Conservation (phyloP, 495 filamentous ascomycete species). For the Hyaloscypha bicolor region DNA sequence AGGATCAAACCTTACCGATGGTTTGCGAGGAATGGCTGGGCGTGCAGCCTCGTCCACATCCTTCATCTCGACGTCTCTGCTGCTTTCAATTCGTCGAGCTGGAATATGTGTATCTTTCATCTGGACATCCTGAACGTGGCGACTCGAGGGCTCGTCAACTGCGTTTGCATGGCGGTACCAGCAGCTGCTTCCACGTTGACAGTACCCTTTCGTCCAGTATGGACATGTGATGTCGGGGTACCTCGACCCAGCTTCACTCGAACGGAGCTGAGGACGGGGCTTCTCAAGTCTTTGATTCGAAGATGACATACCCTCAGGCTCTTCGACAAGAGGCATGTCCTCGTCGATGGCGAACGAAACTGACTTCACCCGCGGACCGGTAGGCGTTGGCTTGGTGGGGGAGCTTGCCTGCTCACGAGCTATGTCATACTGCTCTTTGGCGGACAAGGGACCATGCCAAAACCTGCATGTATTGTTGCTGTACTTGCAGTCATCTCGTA, state of each 20-base stretch:
- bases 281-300: background rate
- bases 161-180: background rate
- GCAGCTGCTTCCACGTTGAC: background rate
- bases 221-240: background rate
- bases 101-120: background rate
- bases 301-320: background rate
- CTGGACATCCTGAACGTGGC: background rate
- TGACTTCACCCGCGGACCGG: constrained; percentile 5
- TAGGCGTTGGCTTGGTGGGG: background rate
- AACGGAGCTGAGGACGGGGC: background rate
- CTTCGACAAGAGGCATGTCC: background rate
- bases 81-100: no score
- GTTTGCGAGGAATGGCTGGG: background rate
- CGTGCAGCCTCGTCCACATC: background rate
- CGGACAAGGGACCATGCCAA: background rate
- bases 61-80: background rate
- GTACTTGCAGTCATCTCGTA: background rate
- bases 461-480: background rate
- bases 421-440: background rate
- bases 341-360: constrained; percentile 18
- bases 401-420: background rate
- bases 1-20: background rate
- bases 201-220: background rate
- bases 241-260: no score
- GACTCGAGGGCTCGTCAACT: background rate